Evolutionary conservation across 345 rosid species (phyloP), one percentile per base, ranked within the genome.

Genomic region (rapeseed (Brassica napus)): DNA sequence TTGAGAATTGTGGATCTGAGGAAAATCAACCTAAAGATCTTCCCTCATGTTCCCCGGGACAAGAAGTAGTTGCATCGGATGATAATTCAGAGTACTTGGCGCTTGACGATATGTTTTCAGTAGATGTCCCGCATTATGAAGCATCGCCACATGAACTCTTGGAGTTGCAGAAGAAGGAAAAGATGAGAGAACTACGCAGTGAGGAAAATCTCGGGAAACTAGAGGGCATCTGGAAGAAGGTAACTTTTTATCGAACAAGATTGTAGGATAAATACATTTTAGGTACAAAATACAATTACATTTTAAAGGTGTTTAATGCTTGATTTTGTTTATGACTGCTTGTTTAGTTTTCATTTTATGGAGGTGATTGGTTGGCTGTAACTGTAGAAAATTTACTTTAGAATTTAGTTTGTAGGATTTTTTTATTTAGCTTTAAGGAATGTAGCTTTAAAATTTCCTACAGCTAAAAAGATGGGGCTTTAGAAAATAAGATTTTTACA

Each of bases 211-310:
- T 91, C 37, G 87, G 72, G 82, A 92, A 88, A 87, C 82, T 92
- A 81, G 88, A 89, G 18, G 97, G 98, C 57, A 87, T 94, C 73
- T 94, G 98, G 98, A 94, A 88, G 85, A 91, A 94, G 98, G 98
- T 94, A 83, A 79, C 34, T 54, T 52, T 63, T 49, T 49, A 55
- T 58, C 68, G 24, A 69, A 69, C 65, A 63, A 39, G 26, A 30
- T 52, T 57, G 24, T 65, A 44, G 44, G 34, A 68, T 30, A 37
- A 35, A 39, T 26, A 34, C 4, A 34, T 11, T 47, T 24, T 54
- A 68, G 21, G 14, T 60, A 47, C 18, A 60, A 62, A 24, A 7
- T 66, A 8, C 54, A 62, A 35, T 34, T 24, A 12, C 35, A 68
- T 11, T 21, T 73, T 26, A 10, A 21, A 47, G 30, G 30, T 74